phyloP scores from a whole-genome alignment of 805 yeast genomes.

The Yarrowia sp. region DNA sequence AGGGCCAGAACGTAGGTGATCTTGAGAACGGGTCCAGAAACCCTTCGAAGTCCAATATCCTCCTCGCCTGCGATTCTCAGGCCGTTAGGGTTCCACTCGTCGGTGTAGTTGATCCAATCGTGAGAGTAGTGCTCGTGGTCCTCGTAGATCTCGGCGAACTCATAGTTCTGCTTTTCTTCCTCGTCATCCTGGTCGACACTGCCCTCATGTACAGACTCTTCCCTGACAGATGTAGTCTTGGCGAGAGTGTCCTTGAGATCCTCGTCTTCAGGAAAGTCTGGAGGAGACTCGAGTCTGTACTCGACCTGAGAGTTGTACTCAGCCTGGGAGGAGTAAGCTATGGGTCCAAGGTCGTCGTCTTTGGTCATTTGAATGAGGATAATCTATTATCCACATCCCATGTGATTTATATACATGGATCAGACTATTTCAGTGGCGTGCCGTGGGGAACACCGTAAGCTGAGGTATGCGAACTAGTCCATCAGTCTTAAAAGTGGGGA shows the following conservation, averaged over 20 bases:
- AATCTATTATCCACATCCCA: no score
- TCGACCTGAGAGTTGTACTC: neutral
- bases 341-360: neutral
- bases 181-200: neutral
- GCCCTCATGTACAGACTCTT: neutral
- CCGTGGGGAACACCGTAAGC: neutral
- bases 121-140: slow-evolving; percentile 2
- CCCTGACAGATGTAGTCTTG: neutral
- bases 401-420: neutral
- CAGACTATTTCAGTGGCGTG: no score
- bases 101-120: neutral
- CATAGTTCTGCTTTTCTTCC: neutral
- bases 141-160: neutral
- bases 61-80: neutral
- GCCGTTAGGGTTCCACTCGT: neutral
- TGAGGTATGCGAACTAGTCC: neutral
- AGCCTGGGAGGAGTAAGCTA: neutral
- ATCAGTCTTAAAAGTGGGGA: neutral
- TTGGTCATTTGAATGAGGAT: neutral
- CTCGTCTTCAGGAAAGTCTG: neutral
- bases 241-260: neutral
- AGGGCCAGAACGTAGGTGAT: slow-evolving; percentile 32
- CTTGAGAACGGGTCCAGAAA: neutral
- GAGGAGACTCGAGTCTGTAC: neutral
- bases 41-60: neutral